These are phyloP conservation scores for Acanthamoeba castellanii DNA, from an alignment of 208 protist species.

Conservation along the genomic window DNA sequence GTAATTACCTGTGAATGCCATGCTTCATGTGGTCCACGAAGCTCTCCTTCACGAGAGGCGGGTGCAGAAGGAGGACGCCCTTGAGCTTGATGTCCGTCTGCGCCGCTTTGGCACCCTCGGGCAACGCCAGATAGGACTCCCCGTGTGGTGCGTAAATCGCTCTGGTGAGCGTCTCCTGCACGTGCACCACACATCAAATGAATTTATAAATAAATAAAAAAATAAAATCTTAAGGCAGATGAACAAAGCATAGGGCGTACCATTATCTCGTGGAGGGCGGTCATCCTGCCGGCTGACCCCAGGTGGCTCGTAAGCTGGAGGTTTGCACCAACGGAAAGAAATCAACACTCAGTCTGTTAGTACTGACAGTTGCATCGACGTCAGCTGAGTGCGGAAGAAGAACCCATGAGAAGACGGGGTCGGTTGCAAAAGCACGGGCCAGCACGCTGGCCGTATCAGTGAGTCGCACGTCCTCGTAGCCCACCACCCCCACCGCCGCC, in stretches of 20 bases:
- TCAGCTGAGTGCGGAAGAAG: too few species aligned
- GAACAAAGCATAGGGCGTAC: not conserved
- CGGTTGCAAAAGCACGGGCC: not conserved
- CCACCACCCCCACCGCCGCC: not conserved
- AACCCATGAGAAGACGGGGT: slow-evolving; percentile 37
- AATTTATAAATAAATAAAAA: not conserved
- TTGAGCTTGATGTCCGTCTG: not conserved
- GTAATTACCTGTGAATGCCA: not conserved
- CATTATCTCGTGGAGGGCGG: slow-evolving; percentile 31
- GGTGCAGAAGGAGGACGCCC: slow-evolving; percentile 5
- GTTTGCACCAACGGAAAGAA: not conserved
- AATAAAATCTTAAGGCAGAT: not conserved
- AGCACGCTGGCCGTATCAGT: not conserved
- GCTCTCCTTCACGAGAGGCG: slow-evolving; percentile 27
- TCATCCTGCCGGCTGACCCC: not conserved
- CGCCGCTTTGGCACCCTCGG: not conserved
- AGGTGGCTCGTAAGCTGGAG: not conserved
- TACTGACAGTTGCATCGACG: not conserved
- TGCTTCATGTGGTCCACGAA: slow-evolving; percentile 21
- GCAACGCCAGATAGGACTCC: not conserved
- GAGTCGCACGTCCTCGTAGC: not conserved
- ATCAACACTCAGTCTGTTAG: not conserved
- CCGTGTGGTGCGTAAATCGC: slow-evolving; percentile 9
- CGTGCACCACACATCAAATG: not conserved
- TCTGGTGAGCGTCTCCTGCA: not conserved